Percentiles rank a stretch among this genome's conserved stretches.
Conservation (phyloP, 306 rosid genomes). For the Morella rubra region DNA sequence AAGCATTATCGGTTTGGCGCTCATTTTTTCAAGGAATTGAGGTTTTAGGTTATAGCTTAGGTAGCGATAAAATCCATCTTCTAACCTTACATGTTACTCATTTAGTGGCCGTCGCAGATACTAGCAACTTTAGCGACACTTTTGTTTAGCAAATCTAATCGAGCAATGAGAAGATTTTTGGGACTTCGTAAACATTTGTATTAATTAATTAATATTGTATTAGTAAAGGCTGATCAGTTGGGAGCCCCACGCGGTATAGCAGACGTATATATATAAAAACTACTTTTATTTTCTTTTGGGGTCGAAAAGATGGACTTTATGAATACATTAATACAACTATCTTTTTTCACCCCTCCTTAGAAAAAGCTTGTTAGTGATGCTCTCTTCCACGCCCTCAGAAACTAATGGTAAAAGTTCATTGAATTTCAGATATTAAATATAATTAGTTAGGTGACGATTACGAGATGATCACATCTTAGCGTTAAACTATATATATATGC, state of each 20-base stretch:
- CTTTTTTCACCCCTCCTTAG: neutral
- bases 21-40: neutral
- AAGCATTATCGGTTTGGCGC: neutral
- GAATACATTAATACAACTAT: neutral
- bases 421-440: slow-evolving; percentile 24
- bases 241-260: slow-evolving; percentile 17
- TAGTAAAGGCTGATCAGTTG: slow-evolving; percentile 19
- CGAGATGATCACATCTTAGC: slow-evolving; percentile 9
- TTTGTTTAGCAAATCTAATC: slow-evolving; percentile 34
- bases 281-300: neutral
- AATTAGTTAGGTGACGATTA: slow-evolving; percentile 1
- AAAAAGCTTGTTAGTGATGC: neutral
- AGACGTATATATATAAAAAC: slow-evolving; percentile 12
- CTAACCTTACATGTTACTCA: slow-evolving; percentile 21
- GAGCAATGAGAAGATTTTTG: slow-evolving; percentile 39
- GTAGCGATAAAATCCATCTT: slow-evolving; percentile 15
- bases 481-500: slow-evolving; percentile 6
- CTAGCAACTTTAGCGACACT: slow-evolving; percentile 1
- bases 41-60: neutral
- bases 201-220: slow-evolving; percentile 16
- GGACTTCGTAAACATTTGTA: slow-evolving; percentile 36
- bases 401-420: slow-evolving; percentile 24
- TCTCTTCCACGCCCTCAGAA: neutral
- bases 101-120: slow-evolving; percentile 9
- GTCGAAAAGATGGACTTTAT: slow-evolving; percentile 14